Conservation (phyloP, 768 basidiomycete species). For the Suillus luteus region DNA sequence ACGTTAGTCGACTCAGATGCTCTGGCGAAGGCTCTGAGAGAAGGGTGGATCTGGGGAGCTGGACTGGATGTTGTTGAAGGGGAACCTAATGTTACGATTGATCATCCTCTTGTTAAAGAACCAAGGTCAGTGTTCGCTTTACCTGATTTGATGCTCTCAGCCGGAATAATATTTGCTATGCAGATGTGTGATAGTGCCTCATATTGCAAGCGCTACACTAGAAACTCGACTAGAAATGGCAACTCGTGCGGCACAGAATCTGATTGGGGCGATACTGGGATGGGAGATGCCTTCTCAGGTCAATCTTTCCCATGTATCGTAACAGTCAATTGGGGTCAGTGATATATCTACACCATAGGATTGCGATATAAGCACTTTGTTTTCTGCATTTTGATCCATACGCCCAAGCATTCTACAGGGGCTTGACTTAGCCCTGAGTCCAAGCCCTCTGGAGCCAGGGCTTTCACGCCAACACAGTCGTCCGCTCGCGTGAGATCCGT, state of each 20-base stretch:
- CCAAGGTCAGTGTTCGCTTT: slow-evolving; percentile 50
- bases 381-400: no score
- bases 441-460: no score
- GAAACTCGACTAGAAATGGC: slow-evolving; percentile 88
- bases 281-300: slow-evolving; percentile 51
- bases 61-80: slow-evolving; percentile 94
- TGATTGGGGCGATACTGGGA: slow-evolving; percentile 45
- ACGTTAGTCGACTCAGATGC: slow-evolving; percentile 90
- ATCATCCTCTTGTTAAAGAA: slow-evolving; percentile 81
- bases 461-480: no score
- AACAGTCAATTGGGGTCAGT: neutral
- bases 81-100: slow-evolving; percentile 71
- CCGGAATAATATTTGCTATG: neutral
- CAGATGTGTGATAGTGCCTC: slow-evolving; percentile 84
- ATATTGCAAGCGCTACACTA: slow-evolving; percentile 87
- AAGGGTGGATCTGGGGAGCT: slow-evolving; percentile 87
- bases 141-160: slow-evolving; percentile 5
- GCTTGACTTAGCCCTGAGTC: no score
- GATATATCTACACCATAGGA: no score
- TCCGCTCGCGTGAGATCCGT: no score
- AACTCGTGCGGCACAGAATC: slow-evolving; percentile 67
- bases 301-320: neutral
- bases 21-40: slow-evolving; percentile 73
- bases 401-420: no score
- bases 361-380: no score